Conservation (phyloP, 108 stramenopile species). For the Conticribra guillardii region DNA sequence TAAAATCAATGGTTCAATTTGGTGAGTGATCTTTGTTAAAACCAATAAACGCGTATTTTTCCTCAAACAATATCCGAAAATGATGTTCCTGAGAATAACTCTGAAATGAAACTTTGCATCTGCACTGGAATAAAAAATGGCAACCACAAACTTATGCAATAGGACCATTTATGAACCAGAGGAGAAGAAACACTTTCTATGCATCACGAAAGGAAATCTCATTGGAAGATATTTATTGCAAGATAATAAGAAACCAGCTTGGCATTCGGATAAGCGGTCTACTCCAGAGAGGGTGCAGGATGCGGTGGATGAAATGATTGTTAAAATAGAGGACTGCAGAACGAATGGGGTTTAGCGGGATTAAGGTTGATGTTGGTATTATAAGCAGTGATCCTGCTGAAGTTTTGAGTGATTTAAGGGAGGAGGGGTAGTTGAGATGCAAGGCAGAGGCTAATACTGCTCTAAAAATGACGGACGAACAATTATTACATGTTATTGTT, state of each 20-base stretch:
- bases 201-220: slow-evolving; percentile 41
- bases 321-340: slow-evolving; percentile 54
- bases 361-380: too few relatives aligned
- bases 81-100: too few relatives aligned
- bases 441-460: too few relatives aligned
- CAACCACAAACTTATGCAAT: slow-evolving; percentile 16
- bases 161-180: slow-evolving; percentile 78
- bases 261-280: slow-evolving; percentile 59
- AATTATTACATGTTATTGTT: too few relatives aligned
- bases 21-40: too few relatives aligned
- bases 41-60: too few relatives aligned
- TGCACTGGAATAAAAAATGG: neutral
- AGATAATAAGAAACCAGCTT: slow-evolving; percentile 78
- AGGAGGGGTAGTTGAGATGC: too few relatives aligned
- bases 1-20: slow-evolving; percentile 26
- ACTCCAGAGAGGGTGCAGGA: slow-evolving; percentile 64
- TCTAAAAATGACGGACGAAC: too few relatives aligned
- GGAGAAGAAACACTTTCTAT: slow-evolving; percentile 81
- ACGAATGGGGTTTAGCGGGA: too few relatives aligned
- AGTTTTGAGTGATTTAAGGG: too few relatives aligned
- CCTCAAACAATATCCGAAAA: too few relatives aligned
- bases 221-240: slow-evolving; percentile 73
- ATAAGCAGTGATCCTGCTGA: too few relatives aligned
- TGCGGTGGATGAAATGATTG: slow-evolving; percentile 74
- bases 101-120: neutral